Base-by-base conservation (phyloP, 2,329 filamentous ascomycete species). In the Dactylellina parvicollis region DNA sequence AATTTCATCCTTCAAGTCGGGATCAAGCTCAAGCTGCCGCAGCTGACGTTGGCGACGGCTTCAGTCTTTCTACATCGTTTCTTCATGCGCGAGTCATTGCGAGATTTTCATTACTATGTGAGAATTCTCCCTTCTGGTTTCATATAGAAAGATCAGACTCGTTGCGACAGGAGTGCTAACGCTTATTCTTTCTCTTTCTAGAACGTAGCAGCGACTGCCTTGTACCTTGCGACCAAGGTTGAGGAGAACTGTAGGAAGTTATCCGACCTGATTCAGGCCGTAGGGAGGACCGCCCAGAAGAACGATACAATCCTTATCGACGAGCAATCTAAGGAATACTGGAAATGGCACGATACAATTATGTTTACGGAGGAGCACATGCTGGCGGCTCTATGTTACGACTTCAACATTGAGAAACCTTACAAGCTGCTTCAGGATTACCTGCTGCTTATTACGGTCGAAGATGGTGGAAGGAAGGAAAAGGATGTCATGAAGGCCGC, bases 181-280 rank as follows among this genome's bases (percentile, higher is more conserved):
- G 20, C 40, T 28, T 14, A 34, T 18, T 40, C 40, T 49, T 56
- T 40, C 34, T 28, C 75, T 14, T 44, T 32, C 24, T 78, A 90
- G 88, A 89, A 89, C 78, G 92, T 96, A 71, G 95, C 93, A 9
- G 95, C 93, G 0, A 96, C 93, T 0, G 87, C 92, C 1, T 85
- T 99, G 1, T 99, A 98, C 77, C 86, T 99, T 8, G 94, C 95
- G 7, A 97, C 96, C 77, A 99, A 99, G 81, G 94, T 96, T 18
- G 94, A 99, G 79, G 95, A 99, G 80, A 96, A 96, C 79, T 96
- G 92, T 79, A 89, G 94, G 52, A 96, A 96, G 82, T 96, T 96
- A 77, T 96, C 92, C 78, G 92, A 97, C 76, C 86, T 99, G 72
- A 94, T 99, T 76, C 90, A 97, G 30, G 92, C 93, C 0, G 95